Percentiles rank a stretch among this genome's conserved stretches.
These are phyloP conservation scores for Chlamydomonas schloesseri DNA, from an alignment of 139 green algal species.

Conservation along the genomic window DNA sequence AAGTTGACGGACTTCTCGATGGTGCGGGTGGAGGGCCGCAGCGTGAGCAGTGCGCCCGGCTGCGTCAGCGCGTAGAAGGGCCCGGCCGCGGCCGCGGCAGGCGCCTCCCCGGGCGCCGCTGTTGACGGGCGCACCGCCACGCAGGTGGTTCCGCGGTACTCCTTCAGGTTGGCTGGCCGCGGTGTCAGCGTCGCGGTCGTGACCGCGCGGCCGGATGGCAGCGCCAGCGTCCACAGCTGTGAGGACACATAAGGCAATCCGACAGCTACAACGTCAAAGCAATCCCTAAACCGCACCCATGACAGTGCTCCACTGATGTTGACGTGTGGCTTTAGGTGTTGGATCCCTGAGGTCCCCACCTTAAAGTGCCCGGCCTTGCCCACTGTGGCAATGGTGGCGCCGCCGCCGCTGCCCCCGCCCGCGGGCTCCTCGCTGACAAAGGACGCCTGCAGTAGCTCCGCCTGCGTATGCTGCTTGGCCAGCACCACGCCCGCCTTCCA, in stretches of 20 bases:
- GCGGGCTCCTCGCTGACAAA: conserved; percentile 48
- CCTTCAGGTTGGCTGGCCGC: conserved; percentile 50
- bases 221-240: conserved; percentile 53
- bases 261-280: too few relatives aligned
- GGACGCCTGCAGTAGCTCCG: not conserved
- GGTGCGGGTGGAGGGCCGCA: conserved; percentile 44
- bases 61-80: conserved; percentile 58
- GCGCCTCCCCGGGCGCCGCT: not conserved
- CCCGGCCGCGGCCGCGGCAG: conserved; percentile 1
- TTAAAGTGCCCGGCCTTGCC: conserved; percentile 42
- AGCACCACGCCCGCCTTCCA: conserved; percentile 52
- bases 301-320: too few relatives aligned
- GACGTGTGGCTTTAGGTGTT: too few relatives aligned
- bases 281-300: too few relatives aligned
- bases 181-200: conserved; percentile 34
- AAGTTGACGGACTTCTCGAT: conserved; percentile 64
- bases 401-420: not conserved
- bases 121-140: conserved; percentile 43
- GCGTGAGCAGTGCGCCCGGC: conserved; percentile 51
- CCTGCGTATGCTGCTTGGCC: conserved; percentile 26
- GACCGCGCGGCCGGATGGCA: not conserved
- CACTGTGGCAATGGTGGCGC: conserved; percentile 35
- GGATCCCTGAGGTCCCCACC: too few relatives aligned
- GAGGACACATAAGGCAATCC: not conserved
- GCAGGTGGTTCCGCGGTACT: conserved; percentile 45